Evolutionary conservation across 1,284 basidiomycete genomes (phyloP).

Genomic region (Thecaphora thlaspeos): DNA sequence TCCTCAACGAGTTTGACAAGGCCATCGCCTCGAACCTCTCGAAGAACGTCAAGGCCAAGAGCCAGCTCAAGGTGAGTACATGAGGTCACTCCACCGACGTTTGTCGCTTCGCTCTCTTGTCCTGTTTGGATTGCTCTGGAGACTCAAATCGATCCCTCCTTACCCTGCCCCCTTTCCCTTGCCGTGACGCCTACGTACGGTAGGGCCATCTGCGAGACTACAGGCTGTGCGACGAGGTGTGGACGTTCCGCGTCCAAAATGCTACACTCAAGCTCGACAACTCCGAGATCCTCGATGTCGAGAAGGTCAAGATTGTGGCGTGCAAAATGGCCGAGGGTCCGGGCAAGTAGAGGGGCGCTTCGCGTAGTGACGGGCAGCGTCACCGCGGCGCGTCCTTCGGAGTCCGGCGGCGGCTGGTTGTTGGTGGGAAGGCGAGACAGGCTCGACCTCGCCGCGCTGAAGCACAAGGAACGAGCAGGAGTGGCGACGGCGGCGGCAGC

Average conservation of each 20-base stretch:
- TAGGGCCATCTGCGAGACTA: constrained; percentile 55
- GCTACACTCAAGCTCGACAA: constrained; percentile 56
- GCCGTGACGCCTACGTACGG: background rate
- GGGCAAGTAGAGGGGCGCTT: constrained; percentile 20
- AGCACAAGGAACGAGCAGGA: too few species aligned
- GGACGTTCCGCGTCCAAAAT: constrained; percentile 55
- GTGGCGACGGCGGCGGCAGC: too few species aligned
- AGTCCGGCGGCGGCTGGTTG: too few species aligned
- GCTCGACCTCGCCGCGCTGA: too few species aligned
- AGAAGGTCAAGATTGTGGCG: constrained; percentile 56
- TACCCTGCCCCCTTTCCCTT: background rate
- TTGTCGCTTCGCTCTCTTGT: too few species aligned
- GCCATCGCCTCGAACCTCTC: constrained; percentile 52
- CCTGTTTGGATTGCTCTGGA: too few species aligned
- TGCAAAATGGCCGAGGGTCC: constrained; percentile 50
- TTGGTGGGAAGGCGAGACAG: too few species aligned
- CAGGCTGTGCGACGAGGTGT: constrained; percentile 55
- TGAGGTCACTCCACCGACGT: too few species aligned
- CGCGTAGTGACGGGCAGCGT: too few species aligned
- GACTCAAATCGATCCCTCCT: too few species aligned
- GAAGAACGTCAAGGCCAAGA: constrained; percentile 54
- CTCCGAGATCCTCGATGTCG: constrained; percentile 46
- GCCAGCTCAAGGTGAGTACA: constrained; percentile 48
- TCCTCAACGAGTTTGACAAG: constrained; percentile 65
- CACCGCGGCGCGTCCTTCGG: too few species aligned